phyloP scores from a whole-genome alignment of 768 basidiomycete genomes.

The Amanita pallidorosea region DNA sequence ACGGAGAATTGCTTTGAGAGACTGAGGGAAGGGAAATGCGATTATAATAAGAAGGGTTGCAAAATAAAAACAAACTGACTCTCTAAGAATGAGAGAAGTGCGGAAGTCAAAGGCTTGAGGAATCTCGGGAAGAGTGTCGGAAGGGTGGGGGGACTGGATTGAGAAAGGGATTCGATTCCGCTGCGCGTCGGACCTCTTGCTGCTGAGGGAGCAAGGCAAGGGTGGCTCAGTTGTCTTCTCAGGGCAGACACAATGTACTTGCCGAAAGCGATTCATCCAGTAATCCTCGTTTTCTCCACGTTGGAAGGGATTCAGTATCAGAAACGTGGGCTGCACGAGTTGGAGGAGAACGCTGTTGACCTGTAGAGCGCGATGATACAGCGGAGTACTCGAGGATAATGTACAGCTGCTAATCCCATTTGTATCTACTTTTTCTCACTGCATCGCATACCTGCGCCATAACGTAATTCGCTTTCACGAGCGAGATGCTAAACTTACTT shows the following conservation, averaged over 20 bases:
- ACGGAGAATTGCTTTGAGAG: conserved; percentile 77
- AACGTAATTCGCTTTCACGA: conserved; percentile 3
- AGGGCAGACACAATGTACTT: conserved; percentile 23
- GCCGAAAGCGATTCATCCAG: conserved; percentile 78
- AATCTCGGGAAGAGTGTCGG: conserved; percentile 40
- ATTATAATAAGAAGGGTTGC: not conserved
- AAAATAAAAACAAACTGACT: conserved; percentile 39
- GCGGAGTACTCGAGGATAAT: not conserved
- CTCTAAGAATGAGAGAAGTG: conserved; percentile 77
- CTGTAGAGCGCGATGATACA: conserved; percentile 12
- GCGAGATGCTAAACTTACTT: conserved; percentile 37
- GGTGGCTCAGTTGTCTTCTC: conserved; percentile 13
- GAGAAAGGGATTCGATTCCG: conserved; percentile 27
- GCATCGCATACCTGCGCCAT: conserved; percentile 17
- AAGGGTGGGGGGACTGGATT: conserved; percentile 6
- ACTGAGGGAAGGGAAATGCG: conserved; percentile 29
- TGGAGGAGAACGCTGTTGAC: too few relatives aligned
- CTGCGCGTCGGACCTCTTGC: conserved; percentile 72
- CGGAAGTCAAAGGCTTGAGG: conserved; percentile 72
- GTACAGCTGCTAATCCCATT: not conserved
- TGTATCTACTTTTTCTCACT: conserved; percentile 4
- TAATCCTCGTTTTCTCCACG: conserved; percentile 62
- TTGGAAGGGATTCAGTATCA: conserved; percentile 32
- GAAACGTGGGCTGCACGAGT: conserved; percentile 78
- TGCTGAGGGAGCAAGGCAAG: conserved; percentile 20